A percentile compares a stretch with the other conserved stretches of the same genome.
These are phyloP conservation scores for Periconia sp. DNA, from an alignment of 2,329 filamentous ascomycete genomes.

Conservation along the genomic window DNA sequence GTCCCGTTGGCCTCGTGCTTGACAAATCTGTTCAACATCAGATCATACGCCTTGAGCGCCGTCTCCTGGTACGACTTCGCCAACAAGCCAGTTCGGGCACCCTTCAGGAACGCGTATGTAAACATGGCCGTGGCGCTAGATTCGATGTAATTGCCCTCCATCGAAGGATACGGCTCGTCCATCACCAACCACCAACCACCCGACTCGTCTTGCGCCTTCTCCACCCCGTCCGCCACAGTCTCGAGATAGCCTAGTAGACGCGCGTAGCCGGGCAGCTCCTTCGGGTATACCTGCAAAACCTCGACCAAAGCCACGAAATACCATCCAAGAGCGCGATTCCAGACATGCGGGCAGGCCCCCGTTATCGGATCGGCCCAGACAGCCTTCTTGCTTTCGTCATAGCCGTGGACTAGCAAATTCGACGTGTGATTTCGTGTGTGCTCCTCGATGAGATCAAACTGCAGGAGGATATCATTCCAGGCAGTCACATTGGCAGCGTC, in stretches of 20 bases:
- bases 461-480: slow-evolving; percentile 46
- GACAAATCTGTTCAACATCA: slow-evolving; percentile 50
- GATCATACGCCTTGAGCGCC: slow-evolving; percentile 48
- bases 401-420: slow-evolving; percentile 39
- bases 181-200: slow-evolving; percentile 64
- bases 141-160: slow-evolving; percentile 61
- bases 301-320: slow-evolving; percentile 49
- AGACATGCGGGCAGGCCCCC: slow-evolving; percentile 40
- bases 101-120: slow-evolving; percentile 40
- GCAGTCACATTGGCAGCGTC: slow-evolving; percentile 42
- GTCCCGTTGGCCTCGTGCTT: slow-evolving; percentile 51
- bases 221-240: slow-evolving; percentile 47
- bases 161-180: slow-evolving; percentile 49
- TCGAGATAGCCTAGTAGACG: slow-evolving; percentile 45
- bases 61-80: slow-evolving; percentile 40
- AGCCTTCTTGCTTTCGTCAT: slow-evolving; percentile 36
- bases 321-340: slow-evolving; percentile 43
- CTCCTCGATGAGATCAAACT: slow-evolving; percentile 40
- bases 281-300: slow-evolving; percentile 51
- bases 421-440: slow-evolving; percentile 37
- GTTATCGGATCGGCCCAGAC: slow-evolving; percentile 41
- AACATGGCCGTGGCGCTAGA: slow-evolving; percentile 60
- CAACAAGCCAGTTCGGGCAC: slow-evolving; percentile 34
- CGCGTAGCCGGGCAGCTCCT: slow-evolving; percentile 38
- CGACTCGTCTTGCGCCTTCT: slow-evolving; percentile 45